These are phyloP conservation scores for Sporisorium scitamineum DNA, from an alignment of 1,284 basidiomycete species.

Conservation along the genomic window DNA sequence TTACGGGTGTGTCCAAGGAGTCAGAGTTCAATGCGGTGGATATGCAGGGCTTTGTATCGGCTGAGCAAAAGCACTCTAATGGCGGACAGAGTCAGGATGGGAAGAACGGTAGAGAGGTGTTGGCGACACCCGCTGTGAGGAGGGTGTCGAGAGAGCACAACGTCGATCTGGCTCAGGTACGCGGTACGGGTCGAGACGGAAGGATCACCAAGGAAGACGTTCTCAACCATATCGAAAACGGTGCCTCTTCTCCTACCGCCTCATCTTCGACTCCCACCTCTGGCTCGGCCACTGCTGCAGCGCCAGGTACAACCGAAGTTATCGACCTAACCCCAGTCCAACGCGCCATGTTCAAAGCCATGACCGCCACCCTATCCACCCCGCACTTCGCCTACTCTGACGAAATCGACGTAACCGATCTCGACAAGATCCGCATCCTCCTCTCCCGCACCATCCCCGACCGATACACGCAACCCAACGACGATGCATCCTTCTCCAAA, in stretches of 20 bases:
- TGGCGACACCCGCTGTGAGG: constrained; percentile 81
- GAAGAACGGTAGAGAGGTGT: constrained; percentile 35
- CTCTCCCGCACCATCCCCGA: constrained; percentile 80
- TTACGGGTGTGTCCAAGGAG: constrained; percentile 16
- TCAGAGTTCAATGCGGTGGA: constrained; percentile 24
- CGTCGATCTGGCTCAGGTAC: constrained; percentile 74
- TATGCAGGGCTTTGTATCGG: constrained; percentile 42
- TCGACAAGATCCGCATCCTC: constrained; percentile 78
- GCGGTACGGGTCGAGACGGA: constrained; percentile 80
- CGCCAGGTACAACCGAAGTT: constrained; percentile 15
- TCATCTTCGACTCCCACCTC: not conserved
- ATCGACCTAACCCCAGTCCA: constrained; percentile 61
- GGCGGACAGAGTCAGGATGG: constrained; percentile 11
- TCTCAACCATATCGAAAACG: constrained; percentile 31
- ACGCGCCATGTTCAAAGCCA: constrained; percentile 69
- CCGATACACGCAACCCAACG: constrained; percentile 22
- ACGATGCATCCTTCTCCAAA: constrained; percentile 69
- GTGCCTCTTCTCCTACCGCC: constrained; percentile 1
- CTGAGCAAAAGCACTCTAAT: constrained; percentile 27
- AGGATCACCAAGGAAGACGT: constrained; percentile 82
- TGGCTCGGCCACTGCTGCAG: not conserved
- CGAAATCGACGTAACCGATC: constrained; percentile 84
- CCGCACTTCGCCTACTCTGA: constrained; percentile 79
- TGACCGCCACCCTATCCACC: constrained; percentile 71
- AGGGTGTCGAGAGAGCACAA: constrained; percentile 79